Conservation (phyloP, 345 rosid species). For the Euphorbia pulcherrima region DNA sequence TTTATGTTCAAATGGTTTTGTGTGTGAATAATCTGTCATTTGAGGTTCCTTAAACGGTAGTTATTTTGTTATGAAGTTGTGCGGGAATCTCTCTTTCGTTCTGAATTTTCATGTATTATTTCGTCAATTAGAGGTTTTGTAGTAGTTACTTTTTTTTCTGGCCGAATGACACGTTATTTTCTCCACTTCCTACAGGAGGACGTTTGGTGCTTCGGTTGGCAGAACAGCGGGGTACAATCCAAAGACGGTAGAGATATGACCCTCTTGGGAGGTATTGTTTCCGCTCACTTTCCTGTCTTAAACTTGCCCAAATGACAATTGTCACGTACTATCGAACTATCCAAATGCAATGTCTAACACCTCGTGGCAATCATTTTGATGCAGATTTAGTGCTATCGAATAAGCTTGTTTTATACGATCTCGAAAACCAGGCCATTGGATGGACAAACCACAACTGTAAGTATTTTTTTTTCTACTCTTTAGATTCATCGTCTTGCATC, state of each 20-base stretch:
- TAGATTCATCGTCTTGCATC: background rate
- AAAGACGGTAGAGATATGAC: conserved; percentile 53
- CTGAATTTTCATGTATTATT: too few species aligned
- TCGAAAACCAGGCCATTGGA: conserved; percentile 69
- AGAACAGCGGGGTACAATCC: conserved; percentile 50
- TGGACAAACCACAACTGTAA: conserved; percentile 86
- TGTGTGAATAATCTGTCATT: too few species aligned
- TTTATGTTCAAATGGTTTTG: too few species aligned
- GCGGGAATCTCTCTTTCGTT: too few species aligned
- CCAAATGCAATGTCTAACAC: background rate
- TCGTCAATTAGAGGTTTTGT: too few species aligned
- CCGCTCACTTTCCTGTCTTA: too few species aligned
- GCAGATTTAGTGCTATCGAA: conserved; percentile 83
- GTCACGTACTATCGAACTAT: background rate
- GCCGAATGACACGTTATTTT: conserved; percentile 6
- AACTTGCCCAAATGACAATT: background rate
- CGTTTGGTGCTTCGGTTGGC: conserved; percentile 82
- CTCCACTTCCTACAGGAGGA: conserved; percentile 40
- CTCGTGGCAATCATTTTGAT: background rate
- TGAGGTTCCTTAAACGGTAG: too few species aligned
- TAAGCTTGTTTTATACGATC: conserved; percentile 74
- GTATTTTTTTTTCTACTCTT: conserved; percentile 25
- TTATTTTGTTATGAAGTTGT: too few species aligned
- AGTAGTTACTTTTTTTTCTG: too few species aligned
- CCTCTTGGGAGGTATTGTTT: conserved; percentile 94